Percentiles rank a stretch among this genome's conserved stretches.
These are phyloP conservation scores for Zymoseptoria ardabiliae DNA, from an alignment of 2,329 filamentous ascomycete genomes.

Conservation along the genomic window DNA sequence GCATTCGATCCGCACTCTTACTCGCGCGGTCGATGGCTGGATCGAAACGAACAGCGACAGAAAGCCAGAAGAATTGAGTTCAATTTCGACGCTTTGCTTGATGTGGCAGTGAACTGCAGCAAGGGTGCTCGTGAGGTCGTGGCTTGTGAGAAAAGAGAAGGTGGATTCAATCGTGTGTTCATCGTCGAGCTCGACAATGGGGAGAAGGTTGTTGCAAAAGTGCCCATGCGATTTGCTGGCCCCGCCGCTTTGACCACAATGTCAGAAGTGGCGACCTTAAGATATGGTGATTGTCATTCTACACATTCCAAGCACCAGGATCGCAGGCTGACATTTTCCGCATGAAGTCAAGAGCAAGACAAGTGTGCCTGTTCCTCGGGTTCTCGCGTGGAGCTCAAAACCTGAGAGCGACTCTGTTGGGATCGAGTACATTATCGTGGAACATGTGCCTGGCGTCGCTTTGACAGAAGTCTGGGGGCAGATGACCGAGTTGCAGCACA, in stretches of 20 bases:
- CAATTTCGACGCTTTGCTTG: conserved; percentile 35
- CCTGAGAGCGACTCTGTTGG: conserved; percentile 27
- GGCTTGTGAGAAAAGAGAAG: conserved; percentile 38
- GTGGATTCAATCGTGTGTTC: conserved; percentile 40
- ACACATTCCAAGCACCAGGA: not conserved
- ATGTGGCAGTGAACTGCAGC: conserved; percentile 31
- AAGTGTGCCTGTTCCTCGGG: conserved; percentile 35
- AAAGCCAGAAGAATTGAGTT: conserved; percentile 34
- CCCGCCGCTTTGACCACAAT: conserved; percentile 32
- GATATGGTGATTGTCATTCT: conserved; percentile 5
- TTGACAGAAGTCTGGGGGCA: conserved; percentile 23
- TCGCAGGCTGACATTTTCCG: conserved; percentile 3
- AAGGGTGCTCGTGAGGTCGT: conserved; percentile 30
- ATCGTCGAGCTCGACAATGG: conserved; percentile 36
- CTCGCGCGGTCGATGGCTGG: conserved; percentile 31
- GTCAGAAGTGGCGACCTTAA: conserved; percentile 42
- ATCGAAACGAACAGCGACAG: conserved; percentile 31
- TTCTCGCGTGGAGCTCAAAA: conserved; percentile 39
- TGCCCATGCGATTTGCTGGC: conserved; percentile 37
- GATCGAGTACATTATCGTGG: conserved; percentile 19
- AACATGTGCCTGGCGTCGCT: conserved; percentile 24
- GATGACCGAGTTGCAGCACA: conserved; percentile 6
- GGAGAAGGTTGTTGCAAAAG: conserved; percentile 33
- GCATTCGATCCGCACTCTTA: conserved; percentile 10
- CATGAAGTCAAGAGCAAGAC: conserved; percentile 32